phyloP scores from a whole-genome alignment of 2,329 filamentous ascomycete genomes.

The Fusarium xylarioides region DNA sequence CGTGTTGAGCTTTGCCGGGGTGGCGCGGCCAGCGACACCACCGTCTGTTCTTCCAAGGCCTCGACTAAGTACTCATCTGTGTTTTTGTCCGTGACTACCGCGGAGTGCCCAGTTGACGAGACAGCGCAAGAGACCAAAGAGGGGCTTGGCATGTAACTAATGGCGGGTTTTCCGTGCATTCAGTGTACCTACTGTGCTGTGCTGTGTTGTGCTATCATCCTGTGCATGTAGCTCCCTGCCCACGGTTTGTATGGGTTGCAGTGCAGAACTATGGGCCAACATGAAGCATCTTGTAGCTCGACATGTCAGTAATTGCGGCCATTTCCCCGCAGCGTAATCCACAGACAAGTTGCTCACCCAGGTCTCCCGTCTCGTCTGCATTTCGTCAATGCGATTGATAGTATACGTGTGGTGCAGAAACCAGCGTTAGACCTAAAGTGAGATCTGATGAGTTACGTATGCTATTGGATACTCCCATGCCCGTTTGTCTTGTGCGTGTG shows the following conservation, averaged over 20 bases:
- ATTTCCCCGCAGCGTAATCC: conserved; percentile 36
- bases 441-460: conserved; percentile 32
- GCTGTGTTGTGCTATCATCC: neutral
- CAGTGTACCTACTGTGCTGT: neutral
- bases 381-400: conserved; percentile 26
- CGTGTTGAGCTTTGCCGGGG: neutral
- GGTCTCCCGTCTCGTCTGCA: conserved; percentile 16
- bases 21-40: conserved; percentile 13
- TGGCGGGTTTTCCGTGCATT: neutral
- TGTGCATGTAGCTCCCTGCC: conserved; percentile 2
- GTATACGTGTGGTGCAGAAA: conserved; percentile 7
- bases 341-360: conserved; percentile 1
- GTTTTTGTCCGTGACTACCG: neutral
- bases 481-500: conserved; percentile 14
- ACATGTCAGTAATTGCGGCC: conserved; percentile 4
- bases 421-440: conserved; percentile 36
- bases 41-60: neutral
- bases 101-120: neutral
- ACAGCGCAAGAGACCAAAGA: neutral
- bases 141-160: neutral
- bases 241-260: conserved; percentile 27
- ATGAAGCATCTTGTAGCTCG: conserved; percentile 12
- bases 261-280: conserved; percentile 1
- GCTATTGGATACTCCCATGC: conserved; percentile 28
- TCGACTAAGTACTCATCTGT: conserved; percentile 2